Conservation (phyloP, 495 filamentous ascomycete species). For the Astrothelium macrocarpum region DNA sequence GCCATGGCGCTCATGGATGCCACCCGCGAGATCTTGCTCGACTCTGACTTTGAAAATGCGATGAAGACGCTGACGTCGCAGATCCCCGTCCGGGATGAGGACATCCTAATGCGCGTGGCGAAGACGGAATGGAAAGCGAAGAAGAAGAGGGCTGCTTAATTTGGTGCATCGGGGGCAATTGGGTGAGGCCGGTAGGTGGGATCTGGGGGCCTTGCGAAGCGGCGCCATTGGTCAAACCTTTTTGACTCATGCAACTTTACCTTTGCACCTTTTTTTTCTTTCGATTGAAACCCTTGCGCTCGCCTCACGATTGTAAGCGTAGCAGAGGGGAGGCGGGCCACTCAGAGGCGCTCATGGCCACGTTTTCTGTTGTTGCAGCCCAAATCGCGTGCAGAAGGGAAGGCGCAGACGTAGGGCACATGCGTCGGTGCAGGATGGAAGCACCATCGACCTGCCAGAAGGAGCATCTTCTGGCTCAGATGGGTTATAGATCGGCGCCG, state of each 20-base stretch:
- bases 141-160: slow-evolving; percentile 30
- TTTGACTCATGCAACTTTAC: too few relatives aligned
- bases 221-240: too few relatives aligned
- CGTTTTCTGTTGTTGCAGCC: not conserved
- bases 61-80: slow-evolving; percentile 97
- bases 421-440: not conserved
- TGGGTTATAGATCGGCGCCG: not conserved
- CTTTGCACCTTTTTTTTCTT: not conserved
- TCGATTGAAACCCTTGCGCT: not conserved
- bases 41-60: slow-evolving; percentile 91
- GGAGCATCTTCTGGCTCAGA: not conserved
- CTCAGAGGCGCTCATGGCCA: not conserved
- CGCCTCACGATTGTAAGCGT: not conserved
- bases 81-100: slow-evolving; percentile 91
- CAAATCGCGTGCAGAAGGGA: not conserved
- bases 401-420: not conserved
- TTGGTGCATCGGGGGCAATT: not conserved
- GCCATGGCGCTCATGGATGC: slow-evolving; percentile 87
- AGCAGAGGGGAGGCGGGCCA: not conserved
- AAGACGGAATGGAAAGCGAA: slow-evolving; percentile 78
- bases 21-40: slow-evolving; percentile 80
- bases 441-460: not conserved
- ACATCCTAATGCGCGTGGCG: slow-evolving; percentile 89
- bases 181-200: not conserved
- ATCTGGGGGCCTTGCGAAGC: too few relatives aligned